Evolutionary conservation across 1,284 basidiomycete species (phyloP).

Genomic region (Inonotus obliquus): DNA sequence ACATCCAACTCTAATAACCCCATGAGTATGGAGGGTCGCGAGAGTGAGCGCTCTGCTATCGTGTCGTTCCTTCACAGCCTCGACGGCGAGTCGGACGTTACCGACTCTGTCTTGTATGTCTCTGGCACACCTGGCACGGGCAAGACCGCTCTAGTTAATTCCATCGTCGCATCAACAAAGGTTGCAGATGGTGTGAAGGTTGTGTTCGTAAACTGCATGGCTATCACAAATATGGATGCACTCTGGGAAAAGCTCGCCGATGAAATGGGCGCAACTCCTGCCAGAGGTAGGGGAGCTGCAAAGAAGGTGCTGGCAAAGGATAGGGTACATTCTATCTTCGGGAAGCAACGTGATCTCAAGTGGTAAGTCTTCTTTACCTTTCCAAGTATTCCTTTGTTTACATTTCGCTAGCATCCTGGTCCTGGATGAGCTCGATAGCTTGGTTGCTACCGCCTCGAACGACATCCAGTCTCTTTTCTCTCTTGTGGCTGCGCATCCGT

Average conservation of each 20-base stretch:
- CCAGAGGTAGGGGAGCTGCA: conserved; percentile 29
- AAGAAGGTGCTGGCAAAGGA: conserved; percentile 38
- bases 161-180: conserved; percentile 42
- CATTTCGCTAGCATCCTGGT: conserved; percentile 53
- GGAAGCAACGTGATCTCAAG: conserved; percentile 34
- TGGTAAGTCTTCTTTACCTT: conserved; percentile 42
- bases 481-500: conserved; percentile 46
- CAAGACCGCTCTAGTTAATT: conserved; percentile 75
- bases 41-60: conserved; percentile 52
- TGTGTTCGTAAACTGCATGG: conserved; percentile 74
- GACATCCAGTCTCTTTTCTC: conserved; percentile 58
- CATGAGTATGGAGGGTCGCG: conserved; percentile 56
- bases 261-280: conserved; percentile 36
- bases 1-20: conserved; percentile 49
- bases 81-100: conserved; percentile 28
- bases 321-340: conserved; percentile 29
- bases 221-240: conserved; percentile 55
- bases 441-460: conserved; percentile 48
- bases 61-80: conserved; percentile 38
- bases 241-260: conserved; percentile 67
- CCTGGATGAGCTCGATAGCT: conserved; percentile 77
- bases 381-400: conserved; percentile 3
- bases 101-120: conserved; percentile 53
- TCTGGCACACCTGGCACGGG: conserved; percentile 79
- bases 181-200: conserved; percentile 40